Evolutionary conservation across 305 asterid genomes (phyloP).

Genomic region (Solanum hybrid): DNA sequence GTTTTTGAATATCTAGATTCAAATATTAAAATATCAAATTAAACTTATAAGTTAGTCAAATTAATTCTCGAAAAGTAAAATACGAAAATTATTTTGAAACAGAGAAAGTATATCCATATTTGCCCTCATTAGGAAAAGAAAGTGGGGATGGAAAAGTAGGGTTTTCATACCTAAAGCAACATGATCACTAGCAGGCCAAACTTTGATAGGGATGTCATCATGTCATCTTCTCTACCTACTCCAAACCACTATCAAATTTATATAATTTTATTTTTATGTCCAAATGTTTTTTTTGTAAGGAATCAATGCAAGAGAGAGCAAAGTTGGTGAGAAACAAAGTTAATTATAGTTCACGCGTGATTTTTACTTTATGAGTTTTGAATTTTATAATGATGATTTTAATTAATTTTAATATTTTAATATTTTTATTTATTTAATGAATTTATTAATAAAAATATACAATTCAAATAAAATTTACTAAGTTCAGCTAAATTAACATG

Average conservation of each 20-base stretch:
- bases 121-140: constrained; percentile 7
- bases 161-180: constrained; percentile 34
- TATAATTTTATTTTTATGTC: not conserved
- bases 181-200: constrained; percentile 29
- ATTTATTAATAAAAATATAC: too few species aligned
- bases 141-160: not conserved
- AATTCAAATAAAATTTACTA: too few species aligned
- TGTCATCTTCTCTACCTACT: constrained; percentile 65
- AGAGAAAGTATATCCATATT: not conserved
- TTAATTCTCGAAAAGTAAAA: not conserved
- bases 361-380: too few species aligned
- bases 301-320: not conserved
- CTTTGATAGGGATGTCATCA: constrained; percentile 37
- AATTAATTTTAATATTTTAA: too few species aligned
- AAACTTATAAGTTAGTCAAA: not conserved
- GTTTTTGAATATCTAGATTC: not conserved
- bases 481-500: too few species aligned
- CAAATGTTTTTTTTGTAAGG: not conserved
- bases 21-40: not conserved
- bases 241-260: constrained; percentile 40
- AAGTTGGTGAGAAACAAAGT: not conserved
- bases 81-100: not conserved
- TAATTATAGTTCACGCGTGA: not conserved
- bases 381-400: too few species aligned
- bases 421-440: too few species aligned